These are phyloP conservation scores for Aspergillus thermomutatus DNA, from an alignment of 2,329 filamentous ascomycete species.

Conservation along the genomic window DNA sequence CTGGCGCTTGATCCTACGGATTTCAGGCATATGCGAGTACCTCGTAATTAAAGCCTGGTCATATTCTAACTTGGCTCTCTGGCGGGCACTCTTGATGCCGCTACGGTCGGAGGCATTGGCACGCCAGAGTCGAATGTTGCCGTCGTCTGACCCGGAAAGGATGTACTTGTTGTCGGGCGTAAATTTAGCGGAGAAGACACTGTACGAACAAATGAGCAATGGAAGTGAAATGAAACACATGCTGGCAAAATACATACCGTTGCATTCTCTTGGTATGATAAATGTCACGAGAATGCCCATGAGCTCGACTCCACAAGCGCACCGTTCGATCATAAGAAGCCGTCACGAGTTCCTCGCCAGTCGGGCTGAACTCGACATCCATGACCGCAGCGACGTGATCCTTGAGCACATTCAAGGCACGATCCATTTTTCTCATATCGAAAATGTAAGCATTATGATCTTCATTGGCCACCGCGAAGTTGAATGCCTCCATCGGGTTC, in stretches of 20 bases:
- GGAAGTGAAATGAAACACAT: background rate
- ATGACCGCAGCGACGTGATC: conserved; percentile 90
- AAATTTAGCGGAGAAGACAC: conserved; percentile 80
- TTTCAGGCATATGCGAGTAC: conserved; percentile 95
- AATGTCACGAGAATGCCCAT: conserved; percentile 83
- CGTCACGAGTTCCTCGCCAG: conserved; percentile 87
- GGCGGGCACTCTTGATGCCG: conserved; percentile 78
- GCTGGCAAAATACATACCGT: conserved; percentile 37
- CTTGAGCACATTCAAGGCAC: conserved; percentile 84
- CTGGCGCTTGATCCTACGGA: conserved; percentile 84
- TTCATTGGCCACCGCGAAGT: conserved; percentile 88
- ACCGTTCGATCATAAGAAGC: conserved; percentile 87
- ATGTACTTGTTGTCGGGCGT: conserved; percentile 88
- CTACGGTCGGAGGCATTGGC: conserved; percentile 78
- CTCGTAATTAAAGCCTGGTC: conserved; percentile 78
- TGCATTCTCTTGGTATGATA: conserved; percentile 99
- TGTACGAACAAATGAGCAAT: conserved; percentile 19
- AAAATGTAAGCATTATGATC: conserved; percentile 93
- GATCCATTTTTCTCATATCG: conserved; percentile 86
- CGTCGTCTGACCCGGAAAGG: conserved; percentile 87
- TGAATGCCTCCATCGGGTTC: conserved; percentile 97
- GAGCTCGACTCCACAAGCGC: conserved; percentile 74
- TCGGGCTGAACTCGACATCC: conserved; percentile 94
- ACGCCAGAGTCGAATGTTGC: conserved; percentile 87
- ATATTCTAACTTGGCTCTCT: conserved; percentile 88